Base-by-base conservation (phyloP, 2,329 filamentous ascomycete species). In the Apiospora phragmitis region DNA sequence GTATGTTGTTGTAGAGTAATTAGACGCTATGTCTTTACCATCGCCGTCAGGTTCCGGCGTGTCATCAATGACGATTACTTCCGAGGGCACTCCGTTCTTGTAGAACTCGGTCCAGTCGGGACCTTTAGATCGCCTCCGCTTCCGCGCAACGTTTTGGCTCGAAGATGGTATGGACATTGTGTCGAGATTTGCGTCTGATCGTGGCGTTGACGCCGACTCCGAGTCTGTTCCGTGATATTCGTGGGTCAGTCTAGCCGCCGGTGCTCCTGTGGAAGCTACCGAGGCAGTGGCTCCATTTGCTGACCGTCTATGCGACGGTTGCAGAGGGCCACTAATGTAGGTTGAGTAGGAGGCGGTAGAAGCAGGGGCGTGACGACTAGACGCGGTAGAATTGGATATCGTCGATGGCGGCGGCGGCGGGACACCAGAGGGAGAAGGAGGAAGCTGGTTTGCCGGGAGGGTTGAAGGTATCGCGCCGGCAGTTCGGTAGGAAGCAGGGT, bases 31-130 rank as follows among this genome's bases (percentile, higher is more conserved):
- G 68, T 79, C 74, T n/a, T 82, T 81, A 69, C 74, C 73, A 65
- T 82, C 80, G 66, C 80, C 76, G 71, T 88, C 85, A 70, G 87
- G 86, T 71, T 88, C 87, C 68, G 92, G 92, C 5, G 89, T 90
- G 35, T 68, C 67, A 74, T 92, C 90, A 77, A 96, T 96, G 76
- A 95, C 90, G 78, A 96, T 95, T 78, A 96, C 90, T 83, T 96
- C 93, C 79, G 94, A 92, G 32, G 93, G 93, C 35, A 94, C 83
- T 4, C 93, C 93, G 80, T 95, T 95, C 79, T 92, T 92, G 81
- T 95, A 95, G 79, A 95, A 96, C 74, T 88, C 89, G 71, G 88
- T 86, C 93, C 93, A 96, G 81, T 96, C 91, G 67, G 93, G 92
- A 74, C 90, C 86, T 79, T 87, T 88, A 73, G 86, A 89, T 72